A percentile compares a stretch with the other conserved stretches of the same genome.
Evolutionary conservation across 2,329 filamentous ascomycete genomes (phyloP).

Genomic region (Seiridium cupressi): DNA sequence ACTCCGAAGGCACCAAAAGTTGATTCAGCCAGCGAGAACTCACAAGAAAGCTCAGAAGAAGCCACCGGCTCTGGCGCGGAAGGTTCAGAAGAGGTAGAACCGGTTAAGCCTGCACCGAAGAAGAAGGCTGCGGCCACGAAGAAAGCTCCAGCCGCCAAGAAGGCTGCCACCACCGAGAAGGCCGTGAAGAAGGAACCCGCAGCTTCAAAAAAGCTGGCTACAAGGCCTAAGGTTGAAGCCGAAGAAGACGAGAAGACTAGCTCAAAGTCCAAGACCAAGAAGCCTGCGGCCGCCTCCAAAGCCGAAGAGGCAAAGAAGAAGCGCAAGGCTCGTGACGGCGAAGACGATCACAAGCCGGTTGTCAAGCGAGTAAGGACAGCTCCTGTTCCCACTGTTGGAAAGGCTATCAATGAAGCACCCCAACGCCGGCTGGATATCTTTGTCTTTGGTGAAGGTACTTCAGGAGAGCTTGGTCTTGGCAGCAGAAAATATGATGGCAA

Average conservation of each 20-base stretch:
- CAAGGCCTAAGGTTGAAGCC: constrained; percentile 13
- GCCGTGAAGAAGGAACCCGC: background rate
- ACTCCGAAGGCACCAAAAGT: background rate
- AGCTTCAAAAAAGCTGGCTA: constrained; percentile 12
- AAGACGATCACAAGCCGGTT: constrained; percentile 23
- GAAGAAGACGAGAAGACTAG: constrained; percentile 4
- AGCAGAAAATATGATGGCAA: constrained; percentile 50
- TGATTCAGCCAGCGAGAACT: background rate
- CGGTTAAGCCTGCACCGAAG: constrained; percentile 14
- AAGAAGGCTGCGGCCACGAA: constrained; percentile 8
- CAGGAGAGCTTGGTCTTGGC: constrained; percentile 68
- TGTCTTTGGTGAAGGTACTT: constrained; percentile 58
- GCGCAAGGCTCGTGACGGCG: constrained; percentile 12
- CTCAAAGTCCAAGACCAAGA: background rate
- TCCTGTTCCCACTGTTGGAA: constrained; percentile 15
- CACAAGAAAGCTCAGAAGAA: background rate
- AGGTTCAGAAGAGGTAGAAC: constrained; percentile 7
- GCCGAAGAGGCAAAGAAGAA: constrained; percentile 9
- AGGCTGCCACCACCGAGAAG: constrained; percentile 5
- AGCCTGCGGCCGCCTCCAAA: background rate
- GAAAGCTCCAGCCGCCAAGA: constrained; percentile 6
- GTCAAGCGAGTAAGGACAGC: constrained; percentile 14
- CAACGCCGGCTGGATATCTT: constrained; percentile 30
- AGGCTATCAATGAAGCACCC: constrained; percentile 22
- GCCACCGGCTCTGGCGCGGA: constrained; percentile 13